Evolutionary conservation across 176 grass and related monocot genomes (phyloP).

Genomic region (Poa annua): DNA sequence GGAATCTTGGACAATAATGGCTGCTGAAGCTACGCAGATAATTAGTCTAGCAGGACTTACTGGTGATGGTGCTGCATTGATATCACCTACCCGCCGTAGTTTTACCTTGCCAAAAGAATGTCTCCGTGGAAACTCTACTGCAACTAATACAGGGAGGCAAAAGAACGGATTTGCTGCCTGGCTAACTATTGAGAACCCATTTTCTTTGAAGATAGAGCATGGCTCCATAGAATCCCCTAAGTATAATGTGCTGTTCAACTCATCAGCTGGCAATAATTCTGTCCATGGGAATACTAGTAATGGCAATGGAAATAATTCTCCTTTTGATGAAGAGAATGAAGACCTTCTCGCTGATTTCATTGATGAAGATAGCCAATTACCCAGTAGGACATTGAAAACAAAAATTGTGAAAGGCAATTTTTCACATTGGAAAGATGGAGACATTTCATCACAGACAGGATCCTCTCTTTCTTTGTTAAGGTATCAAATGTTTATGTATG

Average conservation of each 20-base stretch:
- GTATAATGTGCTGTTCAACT: conserved; percentile 43
- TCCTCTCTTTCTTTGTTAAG: conserved; percentile 95
- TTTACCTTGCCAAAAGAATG: conserved; percentile 52
- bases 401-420: conserved; percentile 63
- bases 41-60: conserved; percentile 93
- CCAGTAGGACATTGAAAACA: conserved; percentile 79
- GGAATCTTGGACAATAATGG: conserved; percentile 93
- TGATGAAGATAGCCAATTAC: conserved; percentile 99
- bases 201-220: conserved; percentile 71
- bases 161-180: conserved; percentile 78
- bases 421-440: conserved; percentile 76
- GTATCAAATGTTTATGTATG: conserved; percentile 55
- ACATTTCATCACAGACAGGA: conserved; percentile 91
- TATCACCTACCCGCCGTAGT: conserved; percentile 55
- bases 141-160: conserved; percentile 52
- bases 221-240: conserved; percentile 74
- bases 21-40: conserved; percentile 68
- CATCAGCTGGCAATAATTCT: conserved; percentile 46
- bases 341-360: conserved; percentile 99
- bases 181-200: conserved; percentile 73
- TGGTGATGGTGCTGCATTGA: conserved; percentile 89
- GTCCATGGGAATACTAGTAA: conserved; percentile 38
- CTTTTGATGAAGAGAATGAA: conserved; percentile 94
- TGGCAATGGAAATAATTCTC: conserved; percentile 61
- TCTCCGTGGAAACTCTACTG: conserved; percentile 51